A percentile compares a stretch with the other conserved stretches of the same genome.
Evolutionary conservation across 192 early-diverging fungal genomes (phyloP).

Genomic region (Gonapodya sp.): DNA sequence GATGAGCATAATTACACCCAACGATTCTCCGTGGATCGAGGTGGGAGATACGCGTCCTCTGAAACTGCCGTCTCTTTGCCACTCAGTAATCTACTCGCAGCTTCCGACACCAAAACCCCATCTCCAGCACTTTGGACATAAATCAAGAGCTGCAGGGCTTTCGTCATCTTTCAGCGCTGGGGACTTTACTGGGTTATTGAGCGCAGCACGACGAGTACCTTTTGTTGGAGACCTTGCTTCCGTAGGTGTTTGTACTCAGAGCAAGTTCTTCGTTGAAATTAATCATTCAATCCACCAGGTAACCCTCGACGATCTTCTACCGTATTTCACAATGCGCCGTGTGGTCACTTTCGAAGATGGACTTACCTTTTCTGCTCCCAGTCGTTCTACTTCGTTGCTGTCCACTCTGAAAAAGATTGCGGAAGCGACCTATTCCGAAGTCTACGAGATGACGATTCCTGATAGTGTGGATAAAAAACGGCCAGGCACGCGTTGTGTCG

Average conservation of each 20-base stretch:
- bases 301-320: neutral
- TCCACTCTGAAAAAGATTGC: conserved; percentile 51
- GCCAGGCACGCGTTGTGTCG: conserved; percentile 32
- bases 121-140: neutral
- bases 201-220: neutral
- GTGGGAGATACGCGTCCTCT: neutral
- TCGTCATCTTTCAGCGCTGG: neutral
- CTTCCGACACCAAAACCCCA: neutral
- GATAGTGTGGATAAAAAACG: conserved; percentile 14
- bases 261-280: neutral
- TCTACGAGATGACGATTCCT: conserved; percentile 30
- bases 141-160: neutral
- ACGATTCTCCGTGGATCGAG: neutral
- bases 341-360: neutral
- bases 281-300: no score
- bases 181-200: neutral
- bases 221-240: neutral
- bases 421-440: conserved; percentile 80
- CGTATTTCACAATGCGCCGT: neutral
- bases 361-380: neutral
- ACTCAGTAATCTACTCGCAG: neutral
- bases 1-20: neutral
- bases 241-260: neutral
- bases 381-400: neutral
- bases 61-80: neutral